Evolutionary conservation across 768 basidiomycete genomes (phyloP).

Genomic region (Rhodosporidiobolus odoratus): DNA sequence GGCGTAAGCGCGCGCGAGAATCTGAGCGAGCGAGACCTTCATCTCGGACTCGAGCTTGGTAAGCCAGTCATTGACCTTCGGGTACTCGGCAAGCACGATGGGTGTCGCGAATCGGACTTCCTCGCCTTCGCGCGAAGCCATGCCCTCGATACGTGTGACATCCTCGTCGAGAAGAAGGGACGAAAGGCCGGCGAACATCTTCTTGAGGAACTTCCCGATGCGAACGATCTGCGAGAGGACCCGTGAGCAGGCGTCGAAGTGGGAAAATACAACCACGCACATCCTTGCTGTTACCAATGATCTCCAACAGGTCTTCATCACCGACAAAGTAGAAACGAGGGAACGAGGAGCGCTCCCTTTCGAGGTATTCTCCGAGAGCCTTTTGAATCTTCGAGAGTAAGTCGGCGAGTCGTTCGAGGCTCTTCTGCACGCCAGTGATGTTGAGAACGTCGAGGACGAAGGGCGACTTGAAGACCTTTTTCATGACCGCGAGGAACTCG

Average conservation of each 20-base stretch:
- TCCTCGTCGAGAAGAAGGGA: constrained; percentile 84
- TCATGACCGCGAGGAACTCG: constrained; percentile 97
- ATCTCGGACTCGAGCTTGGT: constrained; percentile 86
- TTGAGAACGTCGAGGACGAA: constrained; percentile 96
- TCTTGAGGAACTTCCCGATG: constrained; percentile 98
- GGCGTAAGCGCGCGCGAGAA: constrained; percentile 70
- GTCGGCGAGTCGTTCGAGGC: constrained; percentile 90
- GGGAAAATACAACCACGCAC: background rate
- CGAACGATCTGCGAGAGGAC: constrained; percentile 59
- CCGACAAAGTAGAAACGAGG: constrained; percentile 99
- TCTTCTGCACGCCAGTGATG: constrained; percentile 93
- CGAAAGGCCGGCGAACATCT: constrained; percentile 98
- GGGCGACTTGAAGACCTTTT: constrained; percentile 98
- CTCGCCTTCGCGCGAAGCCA: constrained; percentile 94
- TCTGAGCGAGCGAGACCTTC: constrained; percentile 76
- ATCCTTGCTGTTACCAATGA: constrained; percentile 99
- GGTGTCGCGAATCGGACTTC: constrained; percentile 77
- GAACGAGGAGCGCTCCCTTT: constrained; percentile 94
- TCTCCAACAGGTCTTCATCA: constrained; percentile 96
- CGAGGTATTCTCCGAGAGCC: constrained; percentile 95
- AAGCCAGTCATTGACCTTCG: constrained; percentile 99
- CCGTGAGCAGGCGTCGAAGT: background rate
- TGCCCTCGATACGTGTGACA: constrained; percentile 77
- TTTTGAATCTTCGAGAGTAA: constrained; percentile 98
- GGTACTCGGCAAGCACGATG: constrained; percentile 82